Conservation (phyloP, 306 rosid species). For the Acacia crassicarpa region DNA sequence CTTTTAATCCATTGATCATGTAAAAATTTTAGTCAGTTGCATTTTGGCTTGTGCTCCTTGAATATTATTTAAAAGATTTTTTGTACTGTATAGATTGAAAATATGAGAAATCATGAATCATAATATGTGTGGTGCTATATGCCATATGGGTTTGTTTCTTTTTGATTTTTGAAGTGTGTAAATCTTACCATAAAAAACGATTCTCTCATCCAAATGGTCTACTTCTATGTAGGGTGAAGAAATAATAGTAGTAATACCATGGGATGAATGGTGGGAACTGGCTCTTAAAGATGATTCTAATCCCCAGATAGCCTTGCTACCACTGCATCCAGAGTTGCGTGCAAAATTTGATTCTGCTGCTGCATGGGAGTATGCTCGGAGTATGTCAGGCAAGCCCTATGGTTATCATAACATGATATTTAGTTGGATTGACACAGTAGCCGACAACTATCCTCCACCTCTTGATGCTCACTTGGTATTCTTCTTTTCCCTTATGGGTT, state of each 20-base stretch:
- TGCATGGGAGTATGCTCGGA: constrained; percentile 93
- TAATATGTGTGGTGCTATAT: background rate
- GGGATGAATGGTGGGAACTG: constrained; percentile 97
- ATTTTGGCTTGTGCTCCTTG: background rate
- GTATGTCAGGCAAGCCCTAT: constrained; percentile 98
- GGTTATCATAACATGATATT: constrained; percentile 99
- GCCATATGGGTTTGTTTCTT: background rate
- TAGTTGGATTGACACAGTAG: constrained; percentile 97
- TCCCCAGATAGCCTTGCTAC: constrained; percentile 95
- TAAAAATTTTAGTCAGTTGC: background rate
- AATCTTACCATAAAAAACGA: background rate
- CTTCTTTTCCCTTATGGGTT: constrained; percentile 11
- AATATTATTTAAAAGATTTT: background rate
- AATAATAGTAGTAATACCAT: constrained; percentile 82
- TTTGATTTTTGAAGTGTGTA: background rate
- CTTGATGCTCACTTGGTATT: constrained; percentile 99
- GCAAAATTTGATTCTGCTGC: constrained; percentile 80
- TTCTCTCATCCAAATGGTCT: constrained; percentile 24
- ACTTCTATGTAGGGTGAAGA: constrained; percentile 79
- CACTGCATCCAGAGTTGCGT: constrained; percentile 80
- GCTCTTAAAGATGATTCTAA: constrained; percentile 85
- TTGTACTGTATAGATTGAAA: background rate
- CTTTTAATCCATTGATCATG: background rate
- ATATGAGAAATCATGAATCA: background rate
- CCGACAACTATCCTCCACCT: constrained; percentile 99